Conservation (phyloP, 2,329 filamentous ascomycete genomes). For the Trichoderma brevicompactum region DNA sequence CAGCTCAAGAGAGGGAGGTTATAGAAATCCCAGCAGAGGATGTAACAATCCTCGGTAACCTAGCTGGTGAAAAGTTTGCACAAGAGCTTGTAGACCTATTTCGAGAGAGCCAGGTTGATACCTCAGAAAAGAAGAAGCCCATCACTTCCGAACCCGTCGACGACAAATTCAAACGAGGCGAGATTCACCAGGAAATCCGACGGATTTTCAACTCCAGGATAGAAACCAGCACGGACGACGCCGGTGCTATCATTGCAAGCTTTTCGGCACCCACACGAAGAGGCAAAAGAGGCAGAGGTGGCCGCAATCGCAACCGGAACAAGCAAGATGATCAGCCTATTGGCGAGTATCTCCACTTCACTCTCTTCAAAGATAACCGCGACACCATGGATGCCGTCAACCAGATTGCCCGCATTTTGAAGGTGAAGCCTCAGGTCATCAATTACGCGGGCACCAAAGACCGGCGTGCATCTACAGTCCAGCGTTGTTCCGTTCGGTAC, state of each 20-base stretch:
- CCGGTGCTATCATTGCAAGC: slow-evolving; percentile 66
- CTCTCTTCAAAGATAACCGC: slow-evolving; percentile 94
- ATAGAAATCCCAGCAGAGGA: slow-evolving; percentile 42
- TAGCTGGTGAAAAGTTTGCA: slow-evolving; percentile 48
- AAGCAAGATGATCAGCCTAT: slow-evolving; percentile 41
- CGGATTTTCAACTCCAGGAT: slow-evolving; percentile 78
- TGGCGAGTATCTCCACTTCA: slow-evolving; percentile 82
- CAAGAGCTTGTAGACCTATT: slow-evolving; percentile 50
- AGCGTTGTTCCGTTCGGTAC: slow-evolving; percentile 71
- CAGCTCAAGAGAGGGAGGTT: slow-evolving; percentile 30
- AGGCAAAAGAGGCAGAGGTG: slow-evolving; percentile 37
- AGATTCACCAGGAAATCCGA: slow-evolving; percentile 67
- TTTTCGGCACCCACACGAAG: slow-evolving; percentile 57
- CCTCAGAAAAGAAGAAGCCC: slow-evolving; percentile 38
- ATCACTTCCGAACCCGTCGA: slow-evolving; percentile 49
- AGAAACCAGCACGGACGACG: slow-evolving; percentile 69
- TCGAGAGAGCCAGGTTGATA: slow-evolving; percentile 41
- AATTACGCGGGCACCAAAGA: slow-evolving; percentile 86
- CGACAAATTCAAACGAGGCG: slow-evolving; percentile 52
- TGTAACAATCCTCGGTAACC: slow-evolving; percentile 43
- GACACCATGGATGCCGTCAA: slow-evolving; percentile 91
- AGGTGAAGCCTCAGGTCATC: slow-evolving; percentile 75
- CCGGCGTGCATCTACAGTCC: slow-evolving; percentile 81
- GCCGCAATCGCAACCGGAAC: slow-evolving; percentile 35
- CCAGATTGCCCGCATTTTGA: slow-evolving; percentile 74